Conservation (phyloP, 192 early-diverging fungal species). For the Podila clonocystis region DNA sequence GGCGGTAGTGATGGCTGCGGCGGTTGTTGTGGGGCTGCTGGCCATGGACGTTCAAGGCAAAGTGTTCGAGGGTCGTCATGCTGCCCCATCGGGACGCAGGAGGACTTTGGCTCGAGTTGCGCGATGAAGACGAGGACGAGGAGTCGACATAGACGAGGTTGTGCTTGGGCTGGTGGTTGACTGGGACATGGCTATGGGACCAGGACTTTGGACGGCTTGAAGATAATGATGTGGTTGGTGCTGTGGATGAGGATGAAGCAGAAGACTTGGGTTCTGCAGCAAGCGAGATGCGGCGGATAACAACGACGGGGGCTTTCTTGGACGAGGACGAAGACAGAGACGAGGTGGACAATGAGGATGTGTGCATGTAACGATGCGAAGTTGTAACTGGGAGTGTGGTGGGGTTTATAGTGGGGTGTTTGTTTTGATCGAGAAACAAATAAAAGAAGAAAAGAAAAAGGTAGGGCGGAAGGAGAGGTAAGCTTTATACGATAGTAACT, state of each 20-base stretch:
- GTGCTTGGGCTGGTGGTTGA: not conserved
- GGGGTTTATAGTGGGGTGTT: too few relatives aligned
- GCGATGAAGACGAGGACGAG: not conserved
- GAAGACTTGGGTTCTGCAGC: constrained; percentile 18
- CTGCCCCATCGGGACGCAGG: not conserved
- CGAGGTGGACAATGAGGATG: not conserved
- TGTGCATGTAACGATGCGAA: constrained; percentile 1
- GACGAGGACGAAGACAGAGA: constrained; percentile 1
- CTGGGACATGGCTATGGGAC: not conserved
- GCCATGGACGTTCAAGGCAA: not conserved
- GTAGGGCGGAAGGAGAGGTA: too few relatives aligned
- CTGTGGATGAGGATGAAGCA: not conserved
- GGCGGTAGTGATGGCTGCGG: not conserved
- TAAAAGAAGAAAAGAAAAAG: too few relatives aligned
- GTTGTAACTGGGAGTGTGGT: too few relatives aligned
- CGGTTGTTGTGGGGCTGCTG: constrained; percentile 4
- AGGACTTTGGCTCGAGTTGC: constrained; percentile 6
- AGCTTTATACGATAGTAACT: too few relatives aligned
- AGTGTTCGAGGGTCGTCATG: not conserved
- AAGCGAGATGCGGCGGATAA: constrained; percentile 26
- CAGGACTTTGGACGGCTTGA: not conserved
- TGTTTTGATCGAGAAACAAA: too few relatives aligned
- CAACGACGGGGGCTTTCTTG: constrained; percentile 18
- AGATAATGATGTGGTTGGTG: not conserved
- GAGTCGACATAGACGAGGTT: not conserved